A percentile compares a stretch with the other conserved stretches of the same genome.
Evolutionary conservation across 2,329 filamentous ascomycete genomes (phyloP).

Genomic region (Epicoccum nigrum): DNA sequence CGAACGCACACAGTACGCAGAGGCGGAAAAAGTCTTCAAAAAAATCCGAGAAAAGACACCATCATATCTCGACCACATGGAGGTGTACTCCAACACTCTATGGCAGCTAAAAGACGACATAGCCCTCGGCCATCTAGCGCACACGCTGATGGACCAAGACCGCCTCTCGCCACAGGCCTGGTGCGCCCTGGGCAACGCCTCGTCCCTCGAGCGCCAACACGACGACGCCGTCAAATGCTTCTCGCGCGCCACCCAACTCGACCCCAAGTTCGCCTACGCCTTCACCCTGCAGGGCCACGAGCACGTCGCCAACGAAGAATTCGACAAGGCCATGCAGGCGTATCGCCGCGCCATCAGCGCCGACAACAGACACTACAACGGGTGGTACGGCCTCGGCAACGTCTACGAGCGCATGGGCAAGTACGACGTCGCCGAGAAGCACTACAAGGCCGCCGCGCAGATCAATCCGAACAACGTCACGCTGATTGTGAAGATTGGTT

Average conservation of each 20-base stretch:
- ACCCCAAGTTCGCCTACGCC: slow-evolving; percentile 90
- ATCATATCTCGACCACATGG: slow-evolving; percentile 89
- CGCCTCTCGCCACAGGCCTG: slow-evolving; percentile 93
- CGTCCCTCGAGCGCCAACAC: slow-evolving; percentile 88
- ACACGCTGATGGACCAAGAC: slow-evolving; percentile 84
- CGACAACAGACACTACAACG: slow-evolving; percentile 92
- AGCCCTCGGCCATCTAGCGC: slow-evolving; percentile 88
- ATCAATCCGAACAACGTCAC: slow-evolving; percentile 97
- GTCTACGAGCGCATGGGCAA: slow-evolving; percentile 92
- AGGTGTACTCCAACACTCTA: slow-evolving; percentile 97
- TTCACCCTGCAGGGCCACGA: slow-evolving; percentile 97
- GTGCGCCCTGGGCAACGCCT: slow-evolving; percentile 94
- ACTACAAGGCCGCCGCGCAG: slow-evolving; percentile 83
- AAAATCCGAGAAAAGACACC: slow-evolving; percentile 80
- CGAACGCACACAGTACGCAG: slow-evolving; percentile 83
- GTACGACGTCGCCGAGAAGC: slow-evolving; percentile 86
- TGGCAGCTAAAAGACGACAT: slow-evolving; percentile 96
- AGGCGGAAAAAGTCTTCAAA: slow-evolving; percentile 86
- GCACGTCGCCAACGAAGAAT: slow-evolving; percentile 94
- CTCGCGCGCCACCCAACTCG: slow-evolving; percentile 88
- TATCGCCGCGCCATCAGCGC: slow-evolving; percentile 87
- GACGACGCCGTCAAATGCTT: slow-evolving; percentile 95
- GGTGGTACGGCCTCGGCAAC: slow-evolving; percentile 86
- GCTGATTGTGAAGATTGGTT: slow-evolving; percentile 88
- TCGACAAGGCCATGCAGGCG: slow-evolving; percentile 87